phyloP scores from a whole-genome alignment of 2,329 filamentous ascomycete genomes.

The Sclerotinia nivalis region DNA sequence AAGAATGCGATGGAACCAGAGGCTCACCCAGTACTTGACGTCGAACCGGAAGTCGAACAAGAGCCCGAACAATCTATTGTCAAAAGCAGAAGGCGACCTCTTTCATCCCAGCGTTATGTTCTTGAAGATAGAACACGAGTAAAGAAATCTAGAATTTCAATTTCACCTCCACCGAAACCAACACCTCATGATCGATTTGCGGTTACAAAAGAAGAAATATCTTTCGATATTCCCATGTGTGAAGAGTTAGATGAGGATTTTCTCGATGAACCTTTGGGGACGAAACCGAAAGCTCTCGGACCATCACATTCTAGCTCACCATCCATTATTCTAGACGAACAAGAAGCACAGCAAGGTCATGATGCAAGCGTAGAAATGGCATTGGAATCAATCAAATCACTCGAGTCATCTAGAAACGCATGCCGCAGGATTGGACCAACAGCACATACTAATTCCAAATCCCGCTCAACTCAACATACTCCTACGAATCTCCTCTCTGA shows the following conservation, averaged over 20 bases:
- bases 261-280: not conserved
- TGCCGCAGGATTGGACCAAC: not conserved
- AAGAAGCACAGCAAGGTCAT: not conserved
- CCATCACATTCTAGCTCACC: not conserved
- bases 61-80: not conserved
- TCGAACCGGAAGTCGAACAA: not conserved
- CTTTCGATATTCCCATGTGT: not conserved
- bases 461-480: not conserved
- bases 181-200: not conserved
- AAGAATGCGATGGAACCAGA: conserved; percentile 8
- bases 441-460: not conserved
- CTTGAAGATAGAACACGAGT: not conserved
- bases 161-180: not conserved
- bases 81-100: not conserved
- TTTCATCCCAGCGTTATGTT: not conserved
- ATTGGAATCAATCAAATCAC: not conserved
- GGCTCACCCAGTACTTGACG: too few relatives aligned
- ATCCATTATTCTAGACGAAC: not conserved
- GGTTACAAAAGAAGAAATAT: not conserved
- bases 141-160: not conserved
- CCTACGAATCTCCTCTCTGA: not conserved
- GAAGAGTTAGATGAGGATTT: not conserved
- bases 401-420: not conserved
- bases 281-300: not conserved
- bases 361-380: not conserved